Base-by-base conservation (phyloP, 2,329 filamentous ascomycete genomes). In the Sphaceloma murrayae region DNA sequence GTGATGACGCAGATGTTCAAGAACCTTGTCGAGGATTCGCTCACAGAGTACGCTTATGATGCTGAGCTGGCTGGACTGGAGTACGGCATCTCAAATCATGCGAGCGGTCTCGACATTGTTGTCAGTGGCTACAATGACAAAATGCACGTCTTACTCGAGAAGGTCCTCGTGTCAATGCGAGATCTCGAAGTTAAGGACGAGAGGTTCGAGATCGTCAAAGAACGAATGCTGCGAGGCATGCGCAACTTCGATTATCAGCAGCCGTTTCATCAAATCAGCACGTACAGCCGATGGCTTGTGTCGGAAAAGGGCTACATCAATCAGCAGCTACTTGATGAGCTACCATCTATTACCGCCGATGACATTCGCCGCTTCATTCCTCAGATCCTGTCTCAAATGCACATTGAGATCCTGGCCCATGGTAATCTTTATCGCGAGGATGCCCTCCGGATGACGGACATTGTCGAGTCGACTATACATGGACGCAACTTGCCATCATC, bases 111-210 rank as follows among this genome's bases (percentile, higher is more conserved):
- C 21, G 80, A 84, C 47, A 67, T 96, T 30, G 78, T 82, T 10
- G 75, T 96, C 3, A 80, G 78, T 19, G 91, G 91, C 0, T 98
- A 96, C 67, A 98, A 95, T 54, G 91, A 98, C 63, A 98, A 98
- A 67, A 78, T 98, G 56, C 72, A 83, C 0, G 86, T 95, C 0
- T 73, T 98, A 17, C 65, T 98, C 34, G 86, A 96, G 58, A 91
- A 94, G 59, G 85, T 96, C 3, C 68, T 94, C 18, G 66, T 78
- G 9, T 87, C 82, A 7, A 84, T 95, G 73, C 78, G 85, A 40
- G 84, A 94, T 54, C 69, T 96, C 4, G 77, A 87, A 27, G 74
- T 96, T 53, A 82, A 80, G 50, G 75, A 85, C n/a, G 87, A 93
- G 46, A 78, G 91, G 2, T 98, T 96, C 58, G 77, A 82, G 38